These are phyloP conservation scores for Phytopythium vexans DNA, from an alignment of 352 stramenopile genomes.

Conservation along the genomic window DNA sequence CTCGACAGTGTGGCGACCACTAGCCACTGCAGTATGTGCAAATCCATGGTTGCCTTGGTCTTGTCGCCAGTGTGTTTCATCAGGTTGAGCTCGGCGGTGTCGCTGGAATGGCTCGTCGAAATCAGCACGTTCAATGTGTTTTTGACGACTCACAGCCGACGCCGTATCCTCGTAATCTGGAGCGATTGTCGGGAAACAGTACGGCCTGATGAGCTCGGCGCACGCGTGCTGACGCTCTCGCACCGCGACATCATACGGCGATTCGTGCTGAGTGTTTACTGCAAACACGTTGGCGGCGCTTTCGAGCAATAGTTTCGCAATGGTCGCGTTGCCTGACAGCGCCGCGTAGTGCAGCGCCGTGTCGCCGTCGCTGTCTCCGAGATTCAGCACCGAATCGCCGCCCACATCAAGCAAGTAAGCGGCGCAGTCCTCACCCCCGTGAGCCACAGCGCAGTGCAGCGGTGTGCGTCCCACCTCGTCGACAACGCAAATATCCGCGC, in stretches of 20 bases:
- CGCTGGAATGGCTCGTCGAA: no score
- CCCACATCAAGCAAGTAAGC: constrained; percentile 84
- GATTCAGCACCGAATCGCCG: constrained; percentile 76
- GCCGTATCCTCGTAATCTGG: background rate
- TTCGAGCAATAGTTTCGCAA: constrained; percentile 74
- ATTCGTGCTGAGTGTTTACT: constrained; percentile 60
- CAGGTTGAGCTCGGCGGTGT: no score
- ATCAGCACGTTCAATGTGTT: no score
- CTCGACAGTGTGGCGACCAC: background rate
- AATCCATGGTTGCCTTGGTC: no score
- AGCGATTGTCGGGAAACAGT: constrained; percentile 27
- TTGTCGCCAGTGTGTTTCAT: no score
- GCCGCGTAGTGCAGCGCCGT: constrained; percentile 77
- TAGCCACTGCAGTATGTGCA: background rate
- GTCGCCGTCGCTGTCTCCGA: constrained; percentile 69
- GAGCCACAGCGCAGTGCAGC: constrained; percentile 69
- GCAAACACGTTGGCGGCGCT: constrained; percentile 70
- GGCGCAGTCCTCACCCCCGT: constrained; percentile 62
- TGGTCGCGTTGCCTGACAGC: constrained; percentile 45
- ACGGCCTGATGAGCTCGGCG: constrained; percentile 52
- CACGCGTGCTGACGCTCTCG: constrained; percentile 46
- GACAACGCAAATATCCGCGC: constrained; percentile 79
- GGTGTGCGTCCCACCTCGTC: constrained; percentile 78
- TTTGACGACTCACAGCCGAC: no score
- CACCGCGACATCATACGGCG: constrained; percentile 58